Conservation (phyloP, 2,329 filamentous ascomycete species). For the Fusarium secorum region DNA sequence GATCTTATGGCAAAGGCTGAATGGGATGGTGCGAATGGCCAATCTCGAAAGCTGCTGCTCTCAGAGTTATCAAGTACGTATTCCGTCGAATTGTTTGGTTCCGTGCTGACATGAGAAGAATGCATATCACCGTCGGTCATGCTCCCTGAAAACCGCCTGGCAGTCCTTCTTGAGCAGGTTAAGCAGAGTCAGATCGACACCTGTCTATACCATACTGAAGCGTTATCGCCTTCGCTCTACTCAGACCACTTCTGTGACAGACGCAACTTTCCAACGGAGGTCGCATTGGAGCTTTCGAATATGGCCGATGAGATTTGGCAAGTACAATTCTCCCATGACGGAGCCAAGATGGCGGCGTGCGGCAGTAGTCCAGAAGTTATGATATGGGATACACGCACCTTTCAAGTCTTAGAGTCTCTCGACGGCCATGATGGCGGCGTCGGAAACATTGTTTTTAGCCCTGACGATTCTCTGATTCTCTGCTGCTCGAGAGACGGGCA, state of each 20-base stretch:
- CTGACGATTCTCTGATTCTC: conserved; percentile 85
- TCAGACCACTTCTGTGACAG: conserved; percentile 86
- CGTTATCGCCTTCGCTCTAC: conserved; percentile 82
- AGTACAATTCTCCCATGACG: conserved; percentile 88
- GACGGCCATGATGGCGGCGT: conserved; percentile 74
- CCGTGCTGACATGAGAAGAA: conserved; percentile 60
- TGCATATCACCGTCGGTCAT: conserved; percentile 96
- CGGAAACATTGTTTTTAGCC: conserved; percentile 88
- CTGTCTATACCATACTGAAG: conserved; percentile 89
- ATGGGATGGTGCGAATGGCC: conserved; percentile 83
- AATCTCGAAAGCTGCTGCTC: conserved; percentile 77
- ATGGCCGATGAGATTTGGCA: conserved; percentile 91
- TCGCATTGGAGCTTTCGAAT: conserved; percentile 73
- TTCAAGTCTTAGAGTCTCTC: conserved; percentile 69
- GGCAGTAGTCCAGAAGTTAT: conserved; percentile 77
- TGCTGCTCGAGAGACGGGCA: conserved; percentile 80
- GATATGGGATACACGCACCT: conserved; percentile 81
- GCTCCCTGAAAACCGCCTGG: conserved; percentile 91
- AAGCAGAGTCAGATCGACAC: conserved; percentile 83
- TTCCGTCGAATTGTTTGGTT: neutral
- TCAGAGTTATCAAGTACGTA: conserved; percentile 82
- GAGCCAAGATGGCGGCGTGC: conserved; percentile 81
- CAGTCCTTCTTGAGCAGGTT: conserved; percentile 80
- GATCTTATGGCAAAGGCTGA: conserved; percentile 78
- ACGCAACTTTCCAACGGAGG: conserved; percentile 78